Base-by-base conservation (phyloP, 179 eudicot genomes). In the Actinidia chinensis region DNA sequence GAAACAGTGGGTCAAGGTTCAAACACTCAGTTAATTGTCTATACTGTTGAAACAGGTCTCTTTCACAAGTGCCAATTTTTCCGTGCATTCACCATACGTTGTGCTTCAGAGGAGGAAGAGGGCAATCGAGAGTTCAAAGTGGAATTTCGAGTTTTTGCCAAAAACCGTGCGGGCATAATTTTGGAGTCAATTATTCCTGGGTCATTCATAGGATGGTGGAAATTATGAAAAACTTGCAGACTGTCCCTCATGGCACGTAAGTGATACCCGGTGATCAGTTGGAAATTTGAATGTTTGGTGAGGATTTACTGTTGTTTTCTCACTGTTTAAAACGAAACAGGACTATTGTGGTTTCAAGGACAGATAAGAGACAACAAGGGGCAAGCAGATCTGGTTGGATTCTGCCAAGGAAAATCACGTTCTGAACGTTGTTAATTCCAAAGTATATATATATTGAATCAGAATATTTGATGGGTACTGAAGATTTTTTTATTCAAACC, bases 81-180 rank as follows among this genome's bases (percentile, higher is more conserved):
- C 97, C 54, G 78, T 92, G 85, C 97, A 96, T 54, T 95, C 88
- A 82, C 99, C 99, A 2, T 94, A 94, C 79, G 80, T 95, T 51
- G 79, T 55, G 79, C 90, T 65, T 81, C 85, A 74, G 90, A 82
- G 79, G 86, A 82, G 78, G 80, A 89, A 76, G 91, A 85, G 76
- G 76, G 65, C 89, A 11, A 64, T 95, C 56, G 97, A 94, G 74
- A 89, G 81, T 74, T 85, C 91, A 55, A n/a, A n/a, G n/a, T 76
- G 93, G 83, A 80, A 93, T 68, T 77, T 88, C 76, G 96, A 91
- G 77, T 90, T 95, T 81, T 75, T n/a, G n/a, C n/a, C 79, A 66
- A 89, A 91, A 72, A 83, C 88, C 79, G n/a, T 95, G 99, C 87
- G 93, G 86, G 36, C 76, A 78, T 77, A 85, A 84, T 58, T 69